Percentiles rank a stretch among this genome's conserved stretches.
Conservation (phyloP, 225 moss, liverwort and hornwort genomes). For the Bryoerythrophyllum caledonicum region DNA sequence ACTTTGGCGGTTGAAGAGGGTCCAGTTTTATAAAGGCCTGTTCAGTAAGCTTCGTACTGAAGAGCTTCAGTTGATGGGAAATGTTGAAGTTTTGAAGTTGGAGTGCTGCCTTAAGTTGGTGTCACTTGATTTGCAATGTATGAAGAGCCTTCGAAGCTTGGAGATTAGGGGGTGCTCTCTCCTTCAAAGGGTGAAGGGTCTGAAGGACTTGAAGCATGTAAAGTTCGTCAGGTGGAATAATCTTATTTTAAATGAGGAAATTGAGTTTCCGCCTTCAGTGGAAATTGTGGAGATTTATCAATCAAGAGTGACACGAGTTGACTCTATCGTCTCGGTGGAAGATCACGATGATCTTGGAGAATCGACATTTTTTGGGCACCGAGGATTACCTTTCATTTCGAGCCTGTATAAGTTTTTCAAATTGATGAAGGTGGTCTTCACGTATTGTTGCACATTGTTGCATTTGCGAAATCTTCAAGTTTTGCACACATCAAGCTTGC, state of each 20-base stretch:
- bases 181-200: background rate
- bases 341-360: background rate
- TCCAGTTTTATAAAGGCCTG: background rate
- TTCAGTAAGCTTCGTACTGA: background rate
- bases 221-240: conserved; percentile 12
- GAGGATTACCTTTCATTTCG: background rate
- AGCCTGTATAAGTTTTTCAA: background rate
- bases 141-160: conserved; percentile 6
- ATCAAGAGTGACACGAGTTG: background rate
- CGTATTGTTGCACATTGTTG: background rate
- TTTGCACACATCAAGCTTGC: background rate
- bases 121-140: background rate
- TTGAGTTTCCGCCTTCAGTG: background rate
- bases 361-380: background rate
- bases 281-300: conserved; percentile 20
- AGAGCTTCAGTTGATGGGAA: background rate
- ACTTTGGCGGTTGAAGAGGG: background rate
- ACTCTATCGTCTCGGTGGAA: background rate
- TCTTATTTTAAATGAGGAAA: background rate
- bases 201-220: background rate
- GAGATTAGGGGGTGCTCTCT: background rate
- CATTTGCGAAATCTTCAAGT: too few relatives aligned
- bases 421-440: background rate
- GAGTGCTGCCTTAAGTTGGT: conserved; percentile 3
- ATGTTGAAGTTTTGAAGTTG: conserved; percentile 21